Base-by-base conservation (phyloP, 768 basidiomycete genomes). In the Russula emetica region DNA sequence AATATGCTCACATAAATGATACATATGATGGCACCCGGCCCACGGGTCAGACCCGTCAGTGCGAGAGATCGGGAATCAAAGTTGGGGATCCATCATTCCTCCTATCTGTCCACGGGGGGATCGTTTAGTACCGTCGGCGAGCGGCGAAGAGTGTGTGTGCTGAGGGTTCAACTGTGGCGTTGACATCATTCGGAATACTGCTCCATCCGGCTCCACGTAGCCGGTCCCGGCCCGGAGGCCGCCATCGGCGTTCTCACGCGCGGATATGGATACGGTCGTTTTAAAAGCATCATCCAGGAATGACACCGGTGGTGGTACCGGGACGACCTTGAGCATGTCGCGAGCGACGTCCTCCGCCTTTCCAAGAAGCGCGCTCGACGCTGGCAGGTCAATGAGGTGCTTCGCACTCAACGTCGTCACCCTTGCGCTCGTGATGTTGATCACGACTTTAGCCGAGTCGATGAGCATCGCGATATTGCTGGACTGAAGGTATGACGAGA, bases 381-480 rank as follows among this genome's bases (percentile, higher is more conserved):
- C 26, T 10, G 7, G 18, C 38, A 10, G 20, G 9, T 11, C 55
- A 14, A 40, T n/a, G 22, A 60, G 38, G 54, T 42, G 2, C 45
- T 28, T 47, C 10, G 45, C 55, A 47, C 24, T 59, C 3, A 64
- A 40, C 13, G 49, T 55, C 9, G 54, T 40, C 40, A 52, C 24
- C 32, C 59, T 60, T n/a, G 42, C 55, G 50, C 55, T 32, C 5
- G 24, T 42, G n/a, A 65, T 56, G 42, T 64, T 55, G 59, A 55
- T 26, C 28, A 64, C 14, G 14, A 60, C 59, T 36, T 64, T 65
- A 22, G 47, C 49, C 38, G 54, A 55, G 38, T 60, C 49, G 49
- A 56, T 61, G 32, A 50, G 24, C n/a, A 50, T 52, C 32, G 16
- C 34, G 20, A 26, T 18, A 9, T 56, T 26, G 11, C 40, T 45